Evolutionary conservation across 306 rosid species (phyloP).

Genomic region (Oxytropis ochrocephala): DNA sequence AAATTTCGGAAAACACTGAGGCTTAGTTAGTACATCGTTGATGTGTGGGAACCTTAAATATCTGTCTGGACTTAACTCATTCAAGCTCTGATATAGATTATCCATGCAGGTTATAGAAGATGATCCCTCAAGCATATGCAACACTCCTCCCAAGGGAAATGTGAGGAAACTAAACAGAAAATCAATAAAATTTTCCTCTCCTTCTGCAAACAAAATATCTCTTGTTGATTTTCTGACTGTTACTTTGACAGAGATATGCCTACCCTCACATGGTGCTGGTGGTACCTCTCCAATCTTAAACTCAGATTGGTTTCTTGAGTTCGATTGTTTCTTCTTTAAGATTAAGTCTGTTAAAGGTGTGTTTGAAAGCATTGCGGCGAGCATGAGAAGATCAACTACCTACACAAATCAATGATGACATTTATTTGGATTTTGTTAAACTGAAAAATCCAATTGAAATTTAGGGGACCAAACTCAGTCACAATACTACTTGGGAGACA

Average conservation of each 20-base stretch:
- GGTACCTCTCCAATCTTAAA: neutral
- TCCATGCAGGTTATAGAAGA: neutral
- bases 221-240: neutral
- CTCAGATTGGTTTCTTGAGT: neutral
- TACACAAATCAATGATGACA: too few species aligned
- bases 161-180: neutral
- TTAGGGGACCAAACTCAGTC: too few species aligned
- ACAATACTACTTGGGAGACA: too few species aligned
- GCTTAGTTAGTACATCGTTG: too few species aligned
- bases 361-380: neutral
- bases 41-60: too few species aligned
- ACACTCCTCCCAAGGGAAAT: slow-evolving; percentile 3
- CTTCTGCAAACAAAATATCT: neutral
- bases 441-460: too few species aligned
- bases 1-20: too few species aligned
- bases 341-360: neutral
- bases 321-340: neutral
- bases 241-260: neutral
- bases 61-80: too few species aligned
- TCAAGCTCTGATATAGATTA: neutral
- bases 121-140: neutral
- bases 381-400: slow-evolving; percentile 23
- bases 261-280: neutral
- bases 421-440: too few species aligned
- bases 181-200: neutral